Conservation (phyloP, 192 early-diverging fungal species). For the Coemansia sp. region DNA sequence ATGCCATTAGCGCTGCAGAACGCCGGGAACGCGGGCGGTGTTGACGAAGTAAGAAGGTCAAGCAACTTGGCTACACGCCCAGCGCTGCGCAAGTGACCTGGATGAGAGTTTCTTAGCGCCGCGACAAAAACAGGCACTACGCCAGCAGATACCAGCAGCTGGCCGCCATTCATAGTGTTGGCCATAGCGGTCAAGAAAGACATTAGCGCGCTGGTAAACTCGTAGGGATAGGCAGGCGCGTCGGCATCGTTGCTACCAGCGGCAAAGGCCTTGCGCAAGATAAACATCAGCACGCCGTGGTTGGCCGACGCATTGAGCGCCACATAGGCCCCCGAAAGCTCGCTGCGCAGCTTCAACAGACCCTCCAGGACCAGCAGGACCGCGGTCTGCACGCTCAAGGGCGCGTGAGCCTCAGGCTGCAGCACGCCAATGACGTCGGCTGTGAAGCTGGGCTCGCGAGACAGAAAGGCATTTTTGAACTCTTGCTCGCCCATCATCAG, state of each 20-base stretch:
- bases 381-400: slow-evolving; percentile 71
- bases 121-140: slow-evolving; percentile 79
- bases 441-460: slow-evolving; percentile 87
- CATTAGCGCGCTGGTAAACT: slow-evolving; percentile 84
- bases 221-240: slow-evolving; percentile 42
- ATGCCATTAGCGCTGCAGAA: slow-evolving; percentile 86
- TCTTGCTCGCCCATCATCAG: slow-evolving; percentile 53
- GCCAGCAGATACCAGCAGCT: slow-evolving; percentile 89
- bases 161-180: slow-evolving; percentile 78
- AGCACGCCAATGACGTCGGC: slow-evolving; percentile 74
- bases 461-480: slow-evolving; percentile 71
- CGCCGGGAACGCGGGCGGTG: slow-evolving; percentile 66
- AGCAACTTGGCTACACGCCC: slow-evolving; percentile 75
- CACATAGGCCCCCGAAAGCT: slow-evolving; percentile 75
- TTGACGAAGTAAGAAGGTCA: slow-evolving; percentile 80
- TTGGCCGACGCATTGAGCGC: slow-evolving; percentile 91
- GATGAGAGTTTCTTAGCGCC: slow-evolving; percentile 65
- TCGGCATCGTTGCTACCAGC: slow-evolving; percentile 32
- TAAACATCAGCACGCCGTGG: slow-evolving; percentile 85
- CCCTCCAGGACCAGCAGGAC: slow-evolving; percentile 82
- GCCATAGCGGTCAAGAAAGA: slow-evolving; percentile 74
- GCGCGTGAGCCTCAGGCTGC: slow-evolving; percentile 68
- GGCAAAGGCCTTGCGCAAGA: slow-evolving; percentile 71
- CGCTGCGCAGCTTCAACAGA: slow-evolving; percentile 74
- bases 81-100: slow-evolving; percentile 59